Percentiles rank a stretch among this genome's conserved stretches.
These are phyloP conservation scores for Gliomastix tumulicola DNA, from an alignment of 2,329 filamentous ascomycete genomes.

Conservation along the genomic window DNA sequence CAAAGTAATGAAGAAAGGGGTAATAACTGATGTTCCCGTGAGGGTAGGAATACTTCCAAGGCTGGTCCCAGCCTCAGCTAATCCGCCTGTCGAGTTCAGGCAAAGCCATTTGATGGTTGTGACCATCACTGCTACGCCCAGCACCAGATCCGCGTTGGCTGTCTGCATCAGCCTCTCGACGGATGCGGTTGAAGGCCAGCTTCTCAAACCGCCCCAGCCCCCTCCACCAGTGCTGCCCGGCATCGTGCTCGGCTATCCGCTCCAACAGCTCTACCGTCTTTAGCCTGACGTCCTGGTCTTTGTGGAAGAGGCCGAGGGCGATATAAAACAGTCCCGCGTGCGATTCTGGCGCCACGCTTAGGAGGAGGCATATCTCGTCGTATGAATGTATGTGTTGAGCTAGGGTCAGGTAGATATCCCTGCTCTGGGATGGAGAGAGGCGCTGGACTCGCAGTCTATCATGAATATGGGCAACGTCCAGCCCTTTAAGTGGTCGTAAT, in stretches of 20 bases:
- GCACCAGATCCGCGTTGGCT: background rate
- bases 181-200: constrained; percentile 71
- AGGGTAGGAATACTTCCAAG: too few relatives aligned
- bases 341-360: constrained; percentile 76
- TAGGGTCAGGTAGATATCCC: constrained; percentile 79
- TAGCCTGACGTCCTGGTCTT: constrained; percentile 69
- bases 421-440: constrained; percentile 66
- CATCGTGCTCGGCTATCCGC: constrained; percentile 77
- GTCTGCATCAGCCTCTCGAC: constrained; percentile 18
- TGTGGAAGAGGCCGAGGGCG: constrained; percentile 86
- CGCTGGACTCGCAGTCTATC: constrained; percentile 82
- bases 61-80: too few relatives aligned
- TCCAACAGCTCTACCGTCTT: constrained; percentile 75
- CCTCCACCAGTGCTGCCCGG: constrained; percentile 89
- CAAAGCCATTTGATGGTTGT: too few relatives aligned
- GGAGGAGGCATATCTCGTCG: constrained; percentile 76
- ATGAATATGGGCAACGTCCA: constrained; percentile 88
- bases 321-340: constrained; percentile 89
- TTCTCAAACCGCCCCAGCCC: constrained; percentile 82
- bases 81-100: too few relatives aligned
- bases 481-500: constrained; percentile 63
- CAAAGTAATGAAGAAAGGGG: too few relatives aligned
- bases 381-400: constrained; percentile 70
- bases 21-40: too few relatives aligned
- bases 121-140: too few relatives aligned